These are phyloP conservation scores for Pseudocercospora musae DNA, from an alignment of 2,329 filamentous ascomycete genomes.

Conservation along the genomic window DNA sequence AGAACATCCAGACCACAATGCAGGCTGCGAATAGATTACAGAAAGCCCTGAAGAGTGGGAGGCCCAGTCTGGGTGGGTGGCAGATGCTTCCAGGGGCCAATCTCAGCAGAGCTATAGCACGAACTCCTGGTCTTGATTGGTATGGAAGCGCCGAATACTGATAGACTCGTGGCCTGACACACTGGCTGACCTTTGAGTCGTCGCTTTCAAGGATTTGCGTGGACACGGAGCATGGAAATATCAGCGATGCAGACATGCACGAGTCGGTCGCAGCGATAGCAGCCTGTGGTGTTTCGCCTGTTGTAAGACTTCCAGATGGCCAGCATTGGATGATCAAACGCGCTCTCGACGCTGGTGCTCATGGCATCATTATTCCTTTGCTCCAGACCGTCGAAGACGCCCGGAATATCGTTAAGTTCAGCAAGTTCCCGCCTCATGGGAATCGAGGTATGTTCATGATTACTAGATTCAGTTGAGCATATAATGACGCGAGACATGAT, in stretches of 20 bases:
- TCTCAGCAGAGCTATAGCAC: constrained; percentile 51
- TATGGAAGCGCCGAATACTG: neutral
- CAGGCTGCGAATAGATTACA: constrained; percentile 55
- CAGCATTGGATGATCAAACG: constrained; percentile 63
- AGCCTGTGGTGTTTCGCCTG: constrained; percentile 42
- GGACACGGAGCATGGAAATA: constrained; percentile 57
- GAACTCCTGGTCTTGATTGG: constrained; percentile 47
- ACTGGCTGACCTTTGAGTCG: neutral
- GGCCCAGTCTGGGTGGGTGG: constrained; percentile 55
- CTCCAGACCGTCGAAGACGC: constrained; percentile 43
- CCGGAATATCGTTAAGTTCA: constrained; percentile 48
- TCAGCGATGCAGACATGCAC: constrained; percentile 37
- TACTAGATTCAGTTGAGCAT: no score
- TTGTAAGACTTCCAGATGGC: constrained; percentile 52
- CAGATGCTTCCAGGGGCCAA: constrained; percentile 57
- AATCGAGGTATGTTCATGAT: neutral
- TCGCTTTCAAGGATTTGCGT: constrained; percentile 32
- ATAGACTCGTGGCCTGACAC: neutral
- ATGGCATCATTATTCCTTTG: constrained; percentile 55
- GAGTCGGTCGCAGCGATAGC: neutral
- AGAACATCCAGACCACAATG: constrained; percentile 36
- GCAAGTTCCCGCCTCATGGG: constrained; percentile 53
- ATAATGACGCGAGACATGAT: constrained; percentile 40
- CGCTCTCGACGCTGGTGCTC: constrained; percentile 58
- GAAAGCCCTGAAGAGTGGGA: constrained; percentile 49